Conservation (phyloP, 345 rosid species). For the Pugionium cornutum region DNA sequence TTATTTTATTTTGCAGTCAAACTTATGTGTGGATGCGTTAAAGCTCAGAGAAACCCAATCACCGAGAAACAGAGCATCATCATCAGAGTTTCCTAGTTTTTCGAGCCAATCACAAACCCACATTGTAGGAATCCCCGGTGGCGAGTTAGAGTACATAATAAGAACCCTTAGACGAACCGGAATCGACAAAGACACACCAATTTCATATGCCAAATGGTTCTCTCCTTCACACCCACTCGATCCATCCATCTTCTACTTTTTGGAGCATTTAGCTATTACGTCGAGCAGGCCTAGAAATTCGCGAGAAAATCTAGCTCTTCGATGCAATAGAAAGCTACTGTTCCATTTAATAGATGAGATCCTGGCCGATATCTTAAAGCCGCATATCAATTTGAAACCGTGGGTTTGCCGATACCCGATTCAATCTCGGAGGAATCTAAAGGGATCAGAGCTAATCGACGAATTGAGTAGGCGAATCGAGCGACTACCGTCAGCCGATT, state of each 20-base stretch:
- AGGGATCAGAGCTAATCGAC: slow-evolving; percentile 48
- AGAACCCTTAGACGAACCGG: slow-evolving; percentile 56
- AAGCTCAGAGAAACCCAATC: slow-evolving; percentile 42
- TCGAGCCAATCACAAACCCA: slow-evolving; percentile 53
- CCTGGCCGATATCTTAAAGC: slow-evolving; percentile 55
- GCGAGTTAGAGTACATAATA: slow-evolving; percentile 60
- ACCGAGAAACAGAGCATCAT: slow-evolving; percentile 51
- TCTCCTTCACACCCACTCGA: slow-evolving; percentile 70
- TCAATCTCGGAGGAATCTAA: neutral
- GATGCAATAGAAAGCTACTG: slow-evolving; percentile 64
- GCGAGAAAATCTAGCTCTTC: slow-evolving; percentile 40
- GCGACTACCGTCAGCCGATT: slow-evolving; percentile 52
- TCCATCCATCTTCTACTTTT: slow-evolving; percentile 64
- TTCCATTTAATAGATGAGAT: slow-evolving; percentile 71
- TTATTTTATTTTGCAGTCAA: slow-evolving; percentile 20
- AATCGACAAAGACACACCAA: slow-evolving; percentile 50
- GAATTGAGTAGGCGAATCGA: slow-evolving; percentile 42
- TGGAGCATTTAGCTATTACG: slow-evolving; percentile 48
- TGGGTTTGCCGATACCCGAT: slow-evolving; percentile 38
- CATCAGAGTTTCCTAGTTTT: slow-evolving; percentile 55
- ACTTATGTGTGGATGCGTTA: slow-evolving; percentile 22
- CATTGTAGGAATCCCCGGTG: slow-evolving; percentile 41
- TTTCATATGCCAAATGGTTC: slow-evolving; percentile 55
- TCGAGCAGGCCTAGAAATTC: slow-evolving; percentile 4
- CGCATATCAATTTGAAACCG: slow-evolving; percentile 52